Evolutionary conservation across 805 yeast species (phyloP).

Genomic region (Pichia scutulata): DNA sequence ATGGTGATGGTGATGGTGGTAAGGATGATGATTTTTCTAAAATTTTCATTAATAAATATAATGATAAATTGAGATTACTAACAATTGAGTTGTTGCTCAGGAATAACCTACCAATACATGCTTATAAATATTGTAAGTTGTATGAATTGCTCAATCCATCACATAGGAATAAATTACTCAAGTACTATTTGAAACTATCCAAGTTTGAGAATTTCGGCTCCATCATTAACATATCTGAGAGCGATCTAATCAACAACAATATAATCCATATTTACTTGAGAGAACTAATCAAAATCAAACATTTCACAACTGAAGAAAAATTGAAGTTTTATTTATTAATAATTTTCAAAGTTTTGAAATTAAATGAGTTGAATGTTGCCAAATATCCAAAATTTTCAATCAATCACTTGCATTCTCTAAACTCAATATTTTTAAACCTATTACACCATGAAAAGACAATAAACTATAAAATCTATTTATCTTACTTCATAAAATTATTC

Average conservation of each 20-base stretch:
- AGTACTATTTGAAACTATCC: slow-evolving; percentile 3
- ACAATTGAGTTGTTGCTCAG: slow-evolving; percentile 16
- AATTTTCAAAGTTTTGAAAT: slow-evolving; percentile 5
- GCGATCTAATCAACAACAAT: not conserved
- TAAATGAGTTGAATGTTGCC: not conserved
- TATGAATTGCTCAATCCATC: not conserved
- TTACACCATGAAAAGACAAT: slow-evolving; percentile 6
- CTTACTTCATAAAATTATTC: slow-evolving; percentile 10
- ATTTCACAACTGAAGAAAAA: not conserved
- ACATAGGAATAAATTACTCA: not conserved
- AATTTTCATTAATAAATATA: slow-evolving; percentile 11
- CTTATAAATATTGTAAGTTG: slow-evolving; percentile 12
- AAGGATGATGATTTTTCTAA: no score
- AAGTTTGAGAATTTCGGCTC: slow-evolving; percentile 1
- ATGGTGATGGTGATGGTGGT: no score
- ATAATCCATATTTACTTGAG: slow-evolving; percentile 4
- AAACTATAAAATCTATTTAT: slow-evolving; percentile 4
- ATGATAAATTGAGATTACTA: slow-evolving; percentile 13
- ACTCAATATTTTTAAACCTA: slow-evolving; percentile 8
- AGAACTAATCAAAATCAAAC: slow-evolving; percentile 3
- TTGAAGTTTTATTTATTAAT: slow-evolving; percentile 12
- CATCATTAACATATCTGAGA: not conserved
- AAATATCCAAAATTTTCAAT: not conserved
- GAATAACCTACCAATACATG: slow-evolving; percentile 10
- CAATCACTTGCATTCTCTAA: slow-evolving; percentile 7